Evolutionary conservation across 495 filamentous ascomycete genomes (phyloP), one percentile per base, ranked within the genome.

Genomic region (Rusavskia elegans): DNA sequence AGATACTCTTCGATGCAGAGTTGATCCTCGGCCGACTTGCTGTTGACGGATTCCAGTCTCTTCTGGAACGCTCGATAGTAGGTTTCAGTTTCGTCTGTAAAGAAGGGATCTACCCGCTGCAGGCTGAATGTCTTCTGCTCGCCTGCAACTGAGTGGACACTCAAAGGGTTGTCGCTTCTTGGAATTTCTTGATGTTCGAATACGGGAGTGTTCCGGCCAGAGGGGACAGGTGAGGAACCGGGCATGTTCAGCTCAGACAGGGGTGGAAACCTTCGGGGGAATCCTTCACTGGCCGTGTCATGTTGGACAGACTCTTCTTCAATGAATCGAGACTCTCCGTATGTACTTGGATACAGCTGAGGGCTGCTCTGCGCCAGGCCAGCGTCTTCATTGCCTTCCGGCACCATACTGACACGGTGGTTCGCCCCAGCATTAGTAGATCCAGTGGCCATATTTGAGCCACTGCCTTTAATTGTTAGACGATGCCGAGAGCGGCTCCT

Each of bases 1-100:
- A 84, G 57, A 60, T 76, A 82, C 10, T 74, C 65, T 57, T 83
- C 80, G 53, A 83, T 80, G 61, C 80, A 82, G 16, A 82, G 63
- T n/a, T 73, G 64, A 23, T 57, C 66, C 52, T 74, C 66, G 0
- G 78, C 80, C 44, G 69, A 77, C 49, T 71, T 72, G 39, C 67
- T 70, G 32, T 72, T 74, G n/a, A 82, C 65, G 19, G 61, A 53
- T 1, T 75, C 69, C 2, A 79, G 68, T 55, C 74, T 69, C 61
- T 70, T 64, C 45, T 77, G 71, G 53, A 82, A 84, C 41, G 65
- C 66, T 27, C 68, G 61, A 19, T 76, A 75, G 64, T 77, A 83
- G 23, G 72, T 57, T 14, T 77, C 76, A 23, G 69, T 74, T 6
- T 72, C 68, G 59, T 84, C 81, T 13, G 75, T 82, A 65, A 84